phyloP scores from a whole-genome alignment of 371 early-diverging fungal species.

The Syncephalastrum racemosum region DNA sequence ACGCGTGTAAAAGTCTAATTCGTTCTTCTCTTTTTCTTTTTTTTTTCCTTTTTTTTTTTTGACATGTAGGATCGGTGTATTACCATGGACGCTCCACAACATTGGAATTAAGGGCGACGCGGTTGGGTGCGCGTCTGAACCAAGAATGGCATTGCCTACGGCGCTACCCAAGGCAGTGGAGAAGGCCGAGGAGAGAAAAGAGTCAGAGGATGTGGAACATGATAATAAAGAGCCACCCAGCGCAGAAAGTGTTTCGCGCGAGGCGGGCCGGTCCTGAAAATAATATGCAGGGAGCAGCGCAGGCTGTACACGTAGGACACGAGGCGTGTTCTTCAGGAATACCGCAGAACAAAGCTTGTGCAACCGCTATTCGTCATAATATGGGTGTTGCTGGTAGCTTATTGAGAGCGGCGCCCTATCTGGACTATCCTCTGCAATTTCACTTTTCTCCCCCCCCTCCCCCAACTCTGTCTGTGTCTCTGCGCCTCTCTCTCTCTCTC shows the following conservation, averaged over 20 bases:
- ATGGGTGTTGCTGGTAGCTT: no score
- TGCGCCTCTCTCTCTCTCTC: conserved; percentile 7
- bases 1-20: background rate
- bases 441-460: no score
- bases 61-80: conserved; percentile 28
- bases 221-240: background rate
- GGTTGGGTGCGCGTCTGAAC: conserved; percentile 11
- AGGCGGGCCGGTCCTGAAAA: background rate
- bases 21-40: background rate
- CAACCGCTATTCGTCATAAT: no score
- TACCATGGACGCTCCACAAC: conserved; percentile 24
- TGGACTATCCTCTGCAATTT: no score
- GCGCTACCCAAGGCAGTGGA: no score
- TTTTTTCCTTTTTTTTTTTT: background rate
- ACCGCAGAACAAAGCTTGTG: no score
- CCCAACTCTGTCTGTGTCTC: no score
- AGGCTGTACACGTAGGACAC: no score
- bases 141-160: background rate
- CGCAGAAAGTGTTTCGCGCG: conserved; percentile 2
- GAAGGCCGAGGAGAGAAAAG: no score
- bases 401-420: no score
- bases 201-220: no score
- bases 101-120: conserved; percentile 27
- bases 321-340: no score
- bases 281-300: background rate